Evolutionary conservation across 2,329 filamentous ascomycete species (phyloP), one percentile per base, ranked within the genome.

Genomic region (Calycina herbarum): DNA sequence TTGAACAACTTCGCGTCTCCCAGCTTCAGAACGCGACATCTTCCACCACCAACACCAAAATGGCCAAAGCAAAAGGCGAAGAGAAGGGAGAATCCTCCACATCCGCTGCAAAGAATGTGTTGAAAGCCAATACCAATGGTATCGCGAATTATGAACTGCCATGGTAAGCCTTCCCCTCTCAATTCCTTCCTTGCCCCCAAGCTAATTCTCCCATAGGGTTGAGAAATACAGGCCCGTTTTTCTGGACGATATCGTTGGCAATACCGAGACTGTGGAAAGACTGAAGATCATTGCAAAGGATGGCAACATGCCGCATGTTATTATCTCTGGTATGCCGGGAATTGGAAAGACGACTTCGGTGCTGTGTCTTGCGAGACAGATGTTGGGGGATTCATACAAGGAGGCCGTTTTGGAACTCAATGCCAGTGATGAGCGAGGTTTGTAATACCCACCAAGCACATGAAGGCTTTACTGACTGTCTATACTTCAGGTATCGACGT

Each of bases 301-400:
- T 81, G 95, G 95, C 73, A 99, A 99, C 80, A 97, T 99, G 94
- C 95, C 95, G 2, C 95, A 99, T 80, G 88, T 99, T 75, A 98
- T 99, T 79, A 98, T 99, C 75, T 97, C 93, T n/a, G 95, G 95
- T 67, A 98, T 97, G 93, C 95, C 95, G 24, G 95, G 95, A 76
- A 99, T 98, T 75, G 95, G 95, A 78, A 99, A 99, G 83, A 99
- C 95, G 3, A 98, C 95, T 0, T 97, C 93, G 64, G 89, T 99
- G 64, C 82, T 98, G 67, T 98, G 95, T 77, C 86, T 99, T 58
- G 95, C 95, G 20, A 87, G 94, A 66, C 94, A 98, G 77, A 81
- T 99, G 67, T 83, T 99, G 1, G 95, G 95, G 8, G 91, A 96
- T 75, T 86, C 92, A 35, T 99, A 98, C 83, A 98, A 97, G 79